Conservation (phyloP, 192 early-diverging fungal species). For the Backusella australiensis region DNA sequence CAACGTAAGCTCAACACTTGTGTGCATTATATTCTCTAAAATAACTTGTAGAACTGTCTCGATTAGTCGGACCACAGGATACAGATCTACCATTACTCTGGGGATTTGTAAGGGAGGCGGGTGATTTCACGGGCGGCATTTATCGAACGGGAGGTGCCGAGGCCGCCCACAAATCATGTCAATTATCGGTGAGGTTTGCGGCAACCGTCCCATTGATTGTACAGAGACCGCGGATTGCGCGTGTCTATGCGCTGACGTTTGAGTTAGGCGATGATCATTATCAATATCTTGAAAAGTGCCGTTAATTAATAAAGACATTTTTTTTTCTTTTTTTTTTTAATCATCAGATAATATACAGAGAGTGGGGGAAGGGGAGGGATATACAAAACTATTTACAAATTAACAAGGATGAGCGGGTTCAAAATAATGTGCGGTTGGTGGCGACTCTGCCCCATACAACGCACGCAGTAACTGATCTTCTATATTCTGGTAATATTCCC, state of each 20-base stretch:
- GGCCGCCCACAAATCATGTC: background rate
- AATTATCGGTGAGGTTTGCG: background rate
- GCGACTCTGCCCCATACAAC: background rate
- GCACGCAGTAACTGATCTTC: conserved; percentile 11
- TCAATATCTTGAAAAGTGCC: background rate
- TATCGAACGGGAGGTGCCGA: background rate
- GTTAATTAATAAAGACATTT: background rate
- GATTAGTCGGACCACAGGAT: background rate
- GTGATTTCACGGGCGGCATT: background rate
- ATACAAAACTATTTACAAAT: background rate
- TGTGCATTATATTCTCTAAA: too few species aligned
- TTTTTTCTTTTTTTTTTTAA: too few species aligned
- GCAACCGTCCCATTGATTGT: background rate
- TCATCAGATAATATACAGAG: too few species aligned
- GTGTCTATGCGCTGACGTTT: background rate
- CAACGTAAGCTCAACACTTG: background rate
- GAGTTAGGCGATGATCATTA: background rate
- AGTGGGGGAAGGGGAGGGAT: background rate
- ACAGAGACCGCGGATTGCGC: background rate
- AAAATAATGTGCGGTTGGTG: background rate
- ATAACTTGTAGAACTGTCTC: background rate
- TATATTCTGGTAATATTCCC: conserved; percentile 25
- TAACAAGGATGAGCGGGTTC: background rate
- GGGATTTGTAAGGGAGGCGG: conserved; percentile 12
- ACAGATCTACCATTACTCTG: conserved; percentile 11